Conservation (phyloP, 371 early-diverging fungal species). For the Saksenaea oblongispora region DNA sequence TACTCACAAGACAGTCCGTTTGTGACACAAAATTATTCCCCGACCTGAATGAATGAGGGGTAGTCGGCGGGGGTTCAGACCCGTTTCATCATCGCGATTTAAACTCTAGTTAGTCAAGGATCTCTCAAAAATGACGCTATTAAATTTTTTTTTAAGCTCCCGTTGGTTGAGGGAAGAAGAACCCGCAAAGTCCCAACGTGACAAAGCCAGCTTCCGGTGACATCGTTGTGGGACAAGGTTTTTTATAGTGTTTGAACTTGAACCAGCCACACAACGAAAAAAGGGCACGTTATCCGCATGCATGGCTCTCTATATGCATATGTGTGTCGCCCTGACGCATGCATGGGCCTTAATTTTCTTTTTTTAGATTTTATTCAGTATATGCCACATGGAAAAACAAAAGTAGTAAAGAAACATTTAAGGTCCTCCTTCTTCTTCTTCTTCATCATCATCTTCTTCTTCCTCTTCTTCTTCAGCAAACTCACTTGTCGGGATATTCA, state of each 20-base stretch:
- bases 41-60: conserved; percentile 5
- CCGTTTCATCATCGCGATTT: background rate
- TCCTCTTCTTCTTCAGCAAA: conserved; percentile 11
- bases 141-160: background rate
- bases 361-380: background rate
- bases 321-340: background rate
- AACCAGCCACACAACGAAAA: background rate
- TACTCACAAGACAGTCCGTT: conserved; percentile 3
- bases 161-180: background rate
- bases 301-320: background rate
- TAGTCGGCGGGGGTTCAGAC: background rate
- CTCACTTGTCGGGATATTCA: conserved; percentile 10
- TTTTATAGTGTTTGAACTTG: background rate
- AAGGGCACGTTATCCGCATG: background rate
- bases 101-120: background rate
- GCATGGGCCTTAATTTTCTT: background rate
- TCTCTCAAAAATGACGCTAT: background rate
- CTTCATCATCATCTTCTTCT: conserved; percentile 10
- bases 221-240: background rate
- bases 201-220: background rate
- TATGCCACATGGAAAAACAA: background rate
- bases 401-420: background rate
- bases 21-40: background rate
- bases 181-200: background rate
- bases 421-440: conserved; percentile 5